A percentile compares a stretch with the other conserved stretches of the same genome.
Conservation (phyloP, 441 rosid species). For the Corymbia citriodora region DNA sequence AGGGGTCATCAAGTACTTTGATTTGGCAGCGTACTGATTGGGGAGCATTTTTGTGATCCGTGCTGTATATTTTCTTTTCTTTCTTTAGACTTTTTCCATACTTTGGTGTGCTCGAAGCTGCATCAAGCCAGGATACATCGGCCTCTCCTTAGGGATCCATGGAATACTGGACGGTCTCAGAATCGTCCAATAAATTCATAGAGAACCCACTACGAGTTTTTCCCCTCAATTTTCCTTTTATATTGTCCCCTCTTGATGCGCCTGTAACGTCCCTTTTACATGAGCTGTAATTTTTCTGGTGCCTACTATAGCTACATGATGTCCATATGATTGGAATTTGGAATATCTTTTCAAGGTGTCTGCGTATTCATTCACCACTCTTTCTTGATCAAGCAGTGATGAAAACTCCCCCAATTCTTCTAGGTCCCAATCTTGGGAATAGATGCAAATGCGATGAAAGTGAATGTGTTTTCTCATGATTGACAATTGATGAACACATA, state of each 20-base stretch:
- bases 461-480: not conserved
- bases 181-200: not conserved
- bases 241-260: not conserved
- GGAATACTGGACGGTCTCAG: not conserved
- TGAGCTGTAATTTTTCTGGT: not conserved
- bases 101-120: not conserved
- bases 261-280: not conserved
- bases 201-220: not conserved
- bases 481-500: not conserved
- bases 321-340: not conserved
- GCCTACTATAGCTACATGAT: not conserved
- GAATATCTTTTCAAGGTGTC: not conserved
- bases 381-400: not conserved
- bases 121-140: not conserved
- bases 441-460: not conserved
- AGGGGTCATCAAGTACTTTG: not conserved
- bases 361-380: not conserved
- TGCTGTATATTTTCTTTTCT: not conserved
- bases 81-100: not conserved
- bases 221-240: not conserved
- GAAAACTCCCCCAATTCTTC: not conserved
- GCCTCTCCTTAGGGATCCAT: not conserved
- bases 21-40: slow-evolving; percentile 15
- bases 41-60: not conserved
- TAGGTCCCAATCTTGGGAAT: not conserved